Conservation (phyloP, 163 green algal genomes). For the Prototheca wickerhamii region DNA sequence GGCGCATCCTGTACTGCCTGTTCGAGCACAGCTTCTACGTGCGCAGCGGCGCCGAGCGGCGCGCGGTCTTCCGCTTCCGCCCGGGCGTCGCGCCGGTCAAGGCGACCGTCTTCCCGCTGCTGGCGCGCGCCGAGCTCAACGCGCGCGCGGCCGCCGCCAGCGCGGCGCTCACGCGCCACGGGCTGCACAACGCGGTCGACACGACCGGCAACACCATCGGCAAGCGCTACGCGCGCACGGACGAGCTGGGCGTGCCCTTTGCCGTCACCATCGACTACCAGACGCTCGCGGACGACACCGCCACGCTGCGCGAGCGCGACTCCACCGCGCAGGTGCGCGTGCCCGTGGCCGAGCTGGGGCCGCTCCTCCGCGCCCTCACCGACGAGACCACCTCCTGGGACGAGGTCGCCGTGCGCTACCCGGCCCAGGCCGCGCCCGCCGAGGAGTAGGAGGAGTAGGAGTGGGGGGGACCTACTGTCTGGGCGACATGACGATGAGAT, state of each 20-base stretch:
- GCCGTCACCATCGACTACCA: constrained; percentile 89
- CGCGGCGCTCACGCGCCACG: constrained; percentile 39
- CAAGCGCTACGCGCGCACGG: constrained; percentile 94
- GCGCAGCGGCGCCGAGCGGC: constrained; percentile 48
- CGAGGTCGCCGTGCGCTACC: constrained; percentile 68
- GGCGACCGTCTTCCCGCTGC: constrained; percentile 91
- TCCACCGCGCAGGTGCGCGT: constrained; percentile 83
- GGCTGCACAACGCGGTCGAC: constrained; percentile 83
- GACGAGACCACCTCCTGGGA: constrained; percentile 56
- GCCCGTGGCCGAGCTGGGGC: constrained; percentile 57
- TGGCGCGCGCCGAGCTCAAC: constrained; percentile 61
- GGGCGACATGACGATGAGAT: too few relatives aligned
- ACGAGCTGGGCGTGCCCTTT: constrained; percentile 97
- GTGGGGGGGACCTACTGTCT: too few relatives aligned
- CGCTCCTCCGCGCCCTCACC: constrained; percentile 53
- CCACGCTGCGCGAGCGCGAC: constrained; percentile 95
- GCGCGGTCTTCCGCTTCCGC: constrained; percentile 81
- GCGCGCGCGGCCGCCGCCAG: constrained; percentile 45
- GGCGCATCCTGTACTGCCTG: constrained; percentile 97
- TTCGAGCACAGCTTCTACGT: constrained; percentile 96
- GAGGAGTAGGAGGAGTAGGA: too few relatives aligned
- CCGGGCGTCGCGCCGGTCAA: constrained; percentile 91
- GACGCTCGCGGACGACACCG: constrained; percentile 62
- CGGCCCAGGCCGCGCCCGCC: constrained; percentile 46
- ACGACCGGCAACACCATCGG: constrained; percentile 89